Evolutionary conservation across 257 asterid species (phyloP).

Genomic region (Solanum ossicruentum): DNA sequence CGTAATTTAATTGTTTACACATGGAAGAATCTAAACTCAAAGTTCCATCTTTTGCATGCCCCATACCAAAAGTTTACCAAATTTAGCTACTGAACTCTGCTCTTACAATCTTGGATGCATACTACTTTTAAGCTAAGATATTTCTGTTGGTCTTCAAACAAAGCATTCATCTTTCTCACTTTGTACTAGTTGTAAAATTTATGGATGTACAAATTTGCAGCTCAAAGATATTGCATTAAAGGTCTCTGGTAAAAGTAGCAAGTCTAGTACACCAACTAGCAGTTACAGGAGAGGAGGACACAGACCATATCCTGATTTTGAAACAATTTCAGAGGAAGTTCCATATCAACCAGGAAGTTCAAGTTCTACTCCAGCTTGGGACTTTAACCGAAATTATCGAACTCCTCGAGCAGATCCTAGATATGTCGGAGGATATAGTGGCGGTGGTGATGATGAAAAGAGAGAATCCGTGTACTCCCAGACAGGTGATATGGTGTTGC

Average conservation of each 20-base stretch:
- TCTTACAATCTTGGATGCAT: neutral
- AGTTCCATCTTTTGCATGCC: neutral
- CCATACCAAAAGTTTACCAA: neutral
- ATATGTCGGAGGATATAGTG: slow-evolving; percentile 15
- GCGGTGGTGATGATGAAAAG: slow-evolving; percentile 12
- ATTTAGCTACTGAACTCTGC: neutral
- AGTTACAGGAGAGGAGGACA: slow-evolving; percentile 46
- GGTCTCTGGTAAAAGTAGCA: slow-evolving; percentile 65
- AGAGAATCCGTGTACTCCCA: slow-evolving; percentile 15
- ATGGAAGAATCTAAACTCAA: neutral
- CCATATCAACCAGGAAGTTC: slow-evolving; percentile 70
- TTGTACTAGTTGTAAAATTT: neutral
- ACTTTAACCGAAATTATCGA: slow-evolving; percentile 28
- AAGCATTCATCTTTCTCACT: neutral
- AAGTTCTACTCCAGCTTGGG: slow-evolving; percentile 77
- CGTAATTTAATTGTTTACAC: neutral
- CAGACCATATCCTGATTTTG: slow-evolving; percentile 54
- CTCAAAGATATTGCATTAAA: slow-evolving; percentile 88
- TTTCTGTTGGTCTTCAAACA: neutral
- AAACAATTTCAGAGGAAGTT: slow-evolving; percentile 59
- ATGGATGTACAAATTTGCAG: slow-evolving; percentile 19
- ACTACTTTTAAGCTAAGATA: neutral
- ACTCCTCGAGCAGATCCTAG: slow-evolving; percentile 30
- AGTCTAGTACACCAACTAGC: slow-evolving; percentile 38
- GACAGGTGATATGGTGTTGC: slow-evolving; percentile 41